Evolutionary conservation across 768 basidiomycete genomes (phyloP).

Genomic region (Termitomyces eurrhizus): DNA sequence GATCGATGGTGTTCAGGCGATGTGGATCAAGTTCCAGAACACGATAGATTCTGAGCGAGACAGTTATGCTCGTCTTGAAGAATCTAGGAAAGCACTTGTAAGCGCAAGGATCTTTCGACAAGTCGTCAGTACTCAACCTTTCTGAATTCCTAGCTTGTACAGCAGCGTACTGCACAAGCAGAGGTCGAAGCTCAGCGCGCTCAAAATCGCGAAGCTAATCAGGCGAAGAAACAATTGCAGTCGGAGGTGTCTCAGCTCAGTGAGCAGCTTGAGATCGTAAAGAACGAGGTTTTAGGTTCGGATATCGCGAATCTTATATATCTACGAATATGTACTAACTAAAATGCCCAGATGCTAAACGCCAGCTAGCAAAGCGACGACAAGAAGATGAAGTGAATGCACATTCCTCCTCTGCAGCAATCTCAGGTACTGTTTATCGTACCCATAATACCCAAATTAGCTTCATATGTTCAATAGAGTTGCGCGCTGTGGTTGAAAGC

Average conservation of each 20-base stretch:
- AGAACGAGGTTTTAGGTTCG: slow-evolving; percentile 56
- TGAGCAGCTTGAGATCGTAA: slow-evolving; percentile 55
- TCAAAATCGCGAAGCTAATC: slow-evolving; percentile 55
- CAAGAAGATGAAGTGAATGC: slow-evolving; percentile 63
- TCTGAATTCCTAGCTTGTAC: slow-evolving; percentile 45
- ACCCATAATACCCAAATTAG: not conserved
- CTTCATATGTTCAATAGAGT: slow-evolving; percentile 34
- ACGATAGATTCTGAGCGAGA: slow-evolving; percentile 57
- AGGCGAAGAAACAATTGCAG: slow-evolving; percentile 56
- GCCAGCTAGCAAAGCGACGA: slow-evolving; percentile 53
- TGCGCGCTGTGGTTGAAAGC: slow-evolving; percentile 59
- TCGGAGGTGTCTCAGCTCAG: slow-evolving; percentile 47
- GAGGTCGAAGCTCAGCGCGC: slow-evolving; percentile 65
- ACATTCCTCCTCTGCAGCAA: slow-evolving; percentile 55
- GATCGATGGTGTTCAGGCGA: slow-evolving; percentile 56
- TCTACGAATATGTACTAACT: not conserved
- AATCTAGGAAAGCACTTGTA: slow-evolving; percentile 68
- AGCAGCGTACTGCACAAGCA: slow-evolving; percentile 58
- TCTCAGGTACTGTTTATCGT: slow-evolving; percentile 38
- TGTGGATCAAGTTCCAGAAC: slow-evolving; percentile 65
- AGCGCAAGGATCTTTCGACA: slow-evolving; percentile 18
- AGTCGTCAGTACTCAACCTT: not conserved
- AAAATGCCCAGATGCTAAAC: slow-evolving; percentile 44
- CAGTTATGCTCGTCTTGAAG: slow-evolving; percentile 60
- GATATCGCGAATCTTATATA: slow-evolving; percentile 11